A percentile compares a stretch with the other conserved stretches of the same genome.
Conservation (phyloP, 2,329 filamentous ascomycete genomes). For the Fusarium sp. region DNA sequence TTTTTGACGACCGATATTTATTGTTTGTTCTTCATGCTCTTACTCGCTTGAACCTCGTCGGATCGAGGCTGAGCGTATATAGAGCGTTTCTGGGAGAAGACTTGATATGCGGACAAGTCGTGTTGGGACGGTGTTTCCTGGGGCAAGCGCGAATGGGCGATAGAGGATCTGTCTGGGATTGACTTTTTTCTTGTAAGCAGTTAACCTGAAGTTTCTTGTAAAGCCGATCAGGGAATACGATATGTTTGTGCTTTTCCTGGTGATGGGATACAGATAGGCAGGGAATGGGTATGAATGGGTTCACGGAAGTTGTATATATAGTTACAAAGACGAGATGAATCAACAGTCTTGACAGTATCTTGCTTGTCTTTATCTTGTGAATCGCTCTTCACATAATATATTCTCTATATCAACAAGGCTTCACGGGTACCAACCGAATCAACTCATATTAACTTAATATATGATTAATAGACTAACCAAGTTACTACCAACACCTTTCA, state of each 20-base stretch:
- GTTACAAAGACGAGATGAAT: constrained; percentile 10
- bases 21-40: constrained; percentile 1
- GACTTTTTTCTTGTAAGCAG: constrained; percentile 3
- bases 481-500: not conserved
- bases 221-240: not conserved
- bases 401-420: not conserved
- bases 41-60: constrained; percentile 10
- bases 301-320: constrained; percentile 19
- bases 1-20: constrained; percentile 21
- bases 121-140: constrained; percentile 13
- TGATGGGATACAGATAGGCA: constrained; percentile 14
- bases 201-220: constrained; percentile 1
- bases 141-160: constrained; percentile 7
- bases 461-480: not conserved
- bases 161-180: constrained; percentile 8
- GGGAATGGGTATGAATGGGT: not conserved
- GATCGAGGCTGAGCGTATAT: not conserved
- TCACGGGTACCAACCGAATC: too few relatives aligned
- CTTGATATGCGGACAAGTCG: not conserved
- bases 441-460: not conserved
- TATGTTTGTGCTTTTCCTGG: constrained; percentile 19
- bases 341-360: not conserved
- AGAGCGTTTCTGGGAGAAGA: not conserved
- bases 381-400: not conserved
- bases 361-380: not conserved